Percentiles rank a stretch among this genome's conserved stretches.
Conservation (phyloP, 2,329 filamentous ascomycete genomes). For the Paraphoma sp. region DNA sequence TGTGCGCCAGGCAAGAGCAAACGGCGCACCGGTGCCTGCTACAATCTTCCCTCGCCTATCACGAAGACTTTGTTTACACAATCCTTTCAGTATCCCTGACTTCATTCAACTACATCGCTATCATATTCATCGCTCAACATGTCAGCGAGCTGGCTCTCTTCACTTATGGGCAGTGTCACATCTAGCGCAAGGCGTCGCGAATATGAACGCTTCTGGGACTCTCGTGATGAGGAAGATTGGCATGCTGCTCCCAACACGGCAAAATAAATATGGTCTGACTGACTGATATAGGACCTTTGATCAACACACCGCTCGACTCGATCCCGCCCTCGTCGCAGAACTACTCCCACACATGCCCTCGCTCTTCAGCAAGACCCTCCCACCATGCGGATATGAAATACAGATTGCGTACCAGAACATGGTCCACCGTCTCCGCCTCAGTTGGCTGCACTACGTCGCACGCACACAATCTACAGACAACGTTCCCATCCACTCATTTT, state of each 20-base stretch:
- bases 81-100: not conserved
- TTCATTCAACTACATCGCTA: not conserved
- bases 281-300: not conserved
- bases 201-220: not conserved
- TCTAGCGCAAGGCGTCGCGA: not conserved
- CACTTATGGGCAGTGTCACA: not conserved
- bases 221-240: not conserved
- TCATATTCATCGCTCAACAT: not conserved
- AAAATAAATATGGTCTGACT: not conserved
- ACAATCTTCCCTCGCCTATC: not conserved
- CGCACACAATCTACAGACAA: no score
- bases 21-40: not conserved
- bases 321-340: not conserved
- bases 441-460: not conserved
- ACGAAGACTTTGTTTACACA: not conserved
- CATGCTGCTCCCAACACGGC: not conserved
- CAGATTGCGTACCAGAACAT: constrained; percentile 37
- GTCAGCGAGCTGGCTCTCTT: not conserved
- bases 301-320: not conserved
- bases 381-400: constrained; percentile 24
- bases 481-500: constrained; percentile 12
- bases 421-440: constrained; percentile 19
- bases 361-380: constrained; percentile 29
- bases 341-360: constrained; percentile 19
- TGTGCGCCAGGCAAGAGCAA: not conserved